Percentiles rank a stretch among this genome's conserved stretches.
Evolutionary conservation across 163 green algal genomes (phyloP).

Genomic region (Chloromonas sp.): DNA sequence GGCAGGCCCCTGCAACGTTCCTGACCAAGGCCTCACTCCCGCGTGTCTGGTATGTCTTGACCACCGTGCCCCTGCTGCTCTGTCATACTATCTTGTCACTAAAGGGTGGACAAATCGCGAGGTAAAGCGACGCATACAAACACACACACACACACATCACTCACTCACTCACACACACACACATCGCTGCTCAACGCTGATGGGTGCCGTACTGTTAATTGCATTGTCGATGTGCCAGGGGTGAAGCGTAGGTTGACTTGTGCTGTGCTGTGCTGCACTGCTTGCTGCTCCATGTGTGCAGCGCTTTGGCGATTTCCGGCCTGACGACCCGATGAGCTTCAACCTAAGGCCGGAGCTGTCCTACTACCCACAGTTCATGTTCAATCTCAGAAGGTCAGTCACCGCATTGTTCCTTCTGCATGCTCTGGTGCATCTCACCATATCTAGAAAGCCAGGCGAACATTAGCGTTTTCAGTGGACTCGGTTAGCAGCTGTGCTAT

Average conservation of each 20-base stretch:
- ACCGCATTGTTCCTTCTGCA: slow-evolving; percentile 16
- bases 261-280: background rate
- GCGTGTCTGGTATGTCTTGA: background rate
- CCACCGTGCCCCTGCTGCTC: background rate
- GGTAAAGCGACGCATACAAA: too few relatives aligned
- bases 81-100: background rate
- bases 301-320: slow-evolving; percentile 38
- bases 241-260: background rate
- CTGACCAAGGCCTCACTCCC: background rate
- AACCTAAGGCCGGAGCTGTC: slow-evolving; percentile 76
- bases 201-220: too few relatives aligned
- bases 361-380: slow-evolving; percentile 99
- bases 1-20: too few relatives aligned
- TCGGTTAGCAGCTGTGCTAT: too few relatives aligned
- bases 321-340: slow-evolving; percentile 55
- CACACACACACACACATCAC: too few relatives aligned
- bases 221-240: too few relatives aligned
- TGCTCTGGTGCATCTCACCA: too few relatives aligned
- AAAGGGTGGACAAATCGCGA: too few relatives aligned
- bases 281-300: background rate
- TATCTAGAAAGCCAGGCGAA: too few relatives aligned
- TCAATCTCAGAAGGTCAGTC: slow-evolving; percentile 85
- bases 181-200: too few relatives aligned
- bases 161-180: too few relatives aligned
- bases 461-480: too few relatives aligned